Conservation (phyloP, 108 stramenopile genomes). For the Nitzschia sp. region DNA sequence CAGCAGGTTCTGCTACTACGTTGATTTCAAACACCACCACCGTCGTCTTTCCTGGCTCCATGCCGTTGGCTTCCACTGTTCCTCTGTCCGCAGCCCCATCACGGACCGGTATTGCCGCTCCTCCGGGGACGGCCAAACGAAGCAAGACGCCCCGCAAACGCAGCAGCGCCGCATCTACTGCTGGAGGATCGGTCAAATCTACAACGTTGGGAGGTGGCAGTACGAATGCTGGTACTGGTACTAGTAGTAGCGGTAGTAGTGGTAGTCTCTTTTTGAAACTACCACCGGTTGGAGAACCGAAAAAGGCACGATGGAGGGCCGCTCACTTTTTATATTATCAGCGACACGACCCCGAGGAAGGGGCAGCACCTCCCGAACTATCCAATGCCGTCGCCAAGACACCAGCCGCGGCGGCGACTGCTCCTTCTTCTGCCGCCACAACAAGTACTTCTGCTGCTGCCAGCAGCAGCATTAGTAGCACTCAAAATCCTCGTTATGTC, state of each 20-base stretch:
- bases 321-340: slow-evolving; percentile 86
- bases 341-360: slow-evolving; percentile 37
- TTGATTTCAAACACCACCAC: not conserved
- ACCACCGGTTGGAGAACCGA: slow-evolving; percentile 67
- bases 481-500: slow-evolving; percentile 47
- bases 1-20: not conserved
- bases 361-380: not conserved
- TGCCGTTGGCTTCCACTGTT: not conserved
- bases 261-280: slow-evolving; percentile 24
- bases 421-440: slow-evolving; percentile 7
- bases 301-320: slow-evolving; percentile 74
- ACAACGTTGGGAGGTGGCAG: not conserved
- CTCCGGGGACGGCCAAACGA: not conserved
- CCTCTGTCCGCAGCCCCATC: not conserved
- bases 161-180: not conserved
- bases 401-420: not conserved
- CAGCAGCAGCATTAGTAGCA: not conserved
- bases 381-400: slow-evolving; percentile 1
- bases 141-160: slow-evolving; percentile 15
- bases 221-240: not conserved
- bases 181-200: not conserved
- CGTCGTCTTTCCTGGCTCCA: not conserved
- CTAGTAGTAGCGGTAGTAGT: not conserved
- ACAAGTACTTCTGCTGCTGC: slow-evolving; percentile 13
- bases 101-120: not conserved